A percentile compares a stretch with the other conserved stretches of the same genome.
Evolutionary conservation across 202 grass and related monocot species (phyloP).

Genomic region (Elaeis oleifera): DNA sequence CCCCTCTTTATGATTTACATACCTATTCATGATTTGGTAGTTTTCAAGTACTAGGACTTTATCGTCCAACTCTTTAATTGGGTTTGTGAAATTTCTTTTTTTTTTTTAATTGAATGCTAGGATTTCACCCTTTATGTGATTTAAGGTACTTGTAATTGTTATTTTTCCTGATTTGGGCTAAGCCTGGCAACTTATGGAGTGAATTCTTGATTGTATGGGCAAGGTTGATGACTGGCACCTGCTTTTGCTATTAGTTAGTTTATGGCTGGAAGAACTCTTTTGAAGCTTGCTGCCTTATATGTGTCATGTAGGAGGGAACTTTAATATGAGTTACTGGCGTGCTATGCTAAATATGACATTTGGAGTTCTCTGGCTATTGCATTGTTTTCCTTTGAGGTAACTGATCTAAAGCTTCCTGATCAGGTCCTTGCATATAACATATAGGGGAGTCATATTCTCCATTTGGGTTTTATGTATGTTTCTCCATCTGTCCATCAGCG

Average conservation of each 20-base stretch:
- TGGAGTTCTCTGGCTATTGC: conserved; percentile 41
- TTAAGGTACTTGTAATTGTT: too few species aligned
- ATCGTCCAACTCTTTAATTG: too few species aligned
- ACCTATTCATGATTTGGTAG: too few species aligned
- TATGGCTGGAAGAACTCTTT: conserved; percentile 14
- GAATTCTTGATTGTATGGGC: not conserved
- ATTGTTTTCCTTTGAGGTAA: conserved; percentile 50
- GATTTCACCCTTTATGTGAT: too few species aligned
- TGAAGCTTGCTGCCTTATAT: conserved; percentile 25
- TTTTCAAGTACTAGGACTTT: too few species aligned
- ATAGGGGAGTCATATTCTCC: conserved; percentile 5
- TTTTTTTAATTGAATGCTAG: too few species aligned
- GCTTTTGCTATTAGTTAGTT: not conserved
- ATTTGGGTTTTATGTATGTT: conserved; percentile 6
- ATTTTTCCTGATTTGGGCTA: too few species aligned
- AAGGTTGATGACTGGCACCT: not conserved
- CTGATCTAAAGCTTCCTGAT: conserved; percentile 11
- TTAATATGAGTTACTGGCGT: conserved; percentile 35
- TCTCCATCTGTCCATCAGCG: too few species aligned
- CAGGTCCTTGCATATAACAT: conserved; percentile 16
- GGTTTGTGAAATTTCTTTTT: too few species aligned
- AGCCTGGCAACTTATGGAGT: not conserved
- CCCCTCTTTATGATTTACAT: too few species aligned
- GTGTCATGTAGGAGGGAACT: conserved; percentile 40
- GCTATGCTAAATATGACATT: conserved; percentile 27